A percentile compares a stretch with the other conserved stretches of the same genome.
These are phyloP conservation scores for Melaleuca alternifolia DNA, from an alignment of 345 rosid genomes.

Conservation along the genomic window DNA sequence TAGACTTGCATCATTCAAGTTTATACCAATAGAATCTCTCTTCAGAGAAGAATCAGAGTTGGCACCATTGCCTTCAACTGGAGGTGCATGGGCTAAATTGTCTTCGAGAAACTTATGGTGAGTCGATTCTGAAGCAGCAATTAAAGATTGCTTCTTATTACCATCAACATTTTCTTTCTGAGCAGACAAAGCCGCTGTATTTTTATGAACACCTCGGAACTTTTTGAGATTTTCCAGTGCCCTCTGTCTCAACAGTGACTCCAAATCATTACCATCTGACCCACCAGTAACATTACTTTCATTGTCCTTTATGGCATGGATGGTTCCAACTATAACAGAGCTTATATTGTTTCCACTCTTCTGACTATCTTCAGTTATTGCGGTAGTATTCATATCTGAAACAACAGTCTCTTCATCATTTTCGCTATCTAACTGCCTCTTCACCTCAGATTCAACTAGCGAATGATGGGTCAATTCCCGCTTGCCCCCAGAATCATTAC, in stretches of 20 bases:
- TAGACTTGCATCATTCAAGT: background rate
- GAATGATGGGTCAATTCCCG: slow-evolving; percentile 15
- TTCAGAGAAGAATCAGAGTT: background rate
- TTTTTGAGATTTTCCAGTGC: slow-evolving; percentile 72
- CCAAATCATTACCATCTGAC: slow-evolving; percentile 35
- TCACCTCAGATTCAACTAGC: slow-evolving; percentile 7
- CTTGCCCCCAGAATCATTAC: slow-evolving; percentile 21
- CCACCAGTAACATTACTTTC: slow-evolving; percentile 11
- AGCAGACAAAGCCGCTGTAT: background rate
- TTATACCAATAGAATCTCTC: slow-evolving; percentile 1
- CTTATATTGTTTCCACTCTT: slow-evolving; percentile 7
- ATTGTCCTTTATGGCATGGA: slow-evolving; percentile 5
- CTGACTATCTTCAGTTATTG: slow-evolving; percentile 1
- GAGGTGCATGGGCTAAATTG: slow-evolving; percentile 5
- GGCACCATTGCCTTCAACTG: background rate
- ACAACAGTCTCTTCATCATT: slow-evolving; percentile 15
- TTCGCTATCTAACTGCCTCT: slow-evolving; percentile 13
- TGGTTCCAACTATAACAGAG: slow-evolving; percentile 7
- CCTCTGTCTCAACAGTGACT: slow-evolving; percentile 52
- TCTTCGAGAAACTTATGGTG: slow-evolving; percentile 7
- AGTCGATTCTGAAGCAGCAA: slow-evolving; percentile 4
- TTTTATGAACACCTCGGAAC: slow-evolving; percentile 34
- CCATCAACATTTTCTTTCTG: slow-evolving; percentile 6
- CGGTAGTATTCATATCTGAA: slow-evolving; percentile 5
- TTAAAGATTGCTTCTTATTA: slow-evolving; percentile 5